phyloP scores from a whole-genome alignment of 441 rosid genomes.

The Gossypium davidsonii region DNA sequence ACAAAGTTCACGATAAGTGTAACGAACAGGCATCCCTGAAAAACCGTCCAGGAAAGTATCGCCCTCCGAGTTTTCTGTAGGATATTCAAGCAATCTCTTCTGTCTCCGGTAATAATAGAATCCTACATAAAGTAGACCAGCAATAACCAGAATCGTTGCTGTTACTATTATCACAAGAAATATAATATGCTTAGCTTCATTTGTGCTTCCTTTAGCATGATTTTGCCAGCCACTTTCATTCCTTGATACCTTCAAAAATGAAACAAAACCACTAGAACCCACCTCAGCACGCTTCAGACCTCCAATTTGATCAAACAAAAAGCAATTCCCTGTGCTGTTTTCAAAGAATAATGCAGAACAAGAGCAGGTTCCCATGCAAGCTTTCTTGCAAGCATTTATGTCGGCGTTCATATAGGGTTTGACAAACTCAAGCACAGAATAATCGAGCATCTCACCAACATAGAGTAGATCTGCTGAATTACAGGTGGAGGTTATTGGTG shows the following conservation, averaged over 20 bases:
- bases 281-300: conserved; percentile 22
- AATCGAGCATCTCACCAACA: conserved; percentile 31
- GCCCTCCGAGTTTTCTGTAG: conserved; percentile 18
- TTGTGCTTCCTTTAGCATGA: neutral
- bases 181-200: neutral
- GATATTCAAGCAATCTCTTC: conserved; percentile 11
- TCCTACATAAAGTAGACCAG: conserved; percentile 23
- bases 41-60: conserved; percentile 27
- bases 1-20: conserved; percentile 23
- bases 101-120: conserved; percentile 17
- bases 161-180: conserved; percentile 8
- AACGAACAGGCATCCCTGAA: conserved; percentile 26
- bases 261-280: conserved; percentile 23
- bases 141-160: conserved; percentile 17
- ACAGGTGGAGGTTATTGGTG: conserved; percentile 19
- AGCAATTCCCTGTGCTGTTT: conserved; percentile 25
- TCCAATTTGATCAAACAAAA: conserved; percentile 31
- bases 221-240: neutral
- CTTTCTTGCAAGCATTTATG: conserved; percentile 28
- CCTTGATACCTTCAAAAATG: conserved; percentile 21
- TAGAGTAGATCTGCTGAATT: conserved; percentile 7
- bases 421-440: conserved; percentile 28
- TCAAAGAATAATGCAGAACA: conserved; percentile 34
- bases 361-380: conserved; percentile 33
- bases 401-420: conserved; percentile 18